Evolutionary conservation across 257 asterid species (phyloP).

Genomic region (Petunia secreta): DNA sequence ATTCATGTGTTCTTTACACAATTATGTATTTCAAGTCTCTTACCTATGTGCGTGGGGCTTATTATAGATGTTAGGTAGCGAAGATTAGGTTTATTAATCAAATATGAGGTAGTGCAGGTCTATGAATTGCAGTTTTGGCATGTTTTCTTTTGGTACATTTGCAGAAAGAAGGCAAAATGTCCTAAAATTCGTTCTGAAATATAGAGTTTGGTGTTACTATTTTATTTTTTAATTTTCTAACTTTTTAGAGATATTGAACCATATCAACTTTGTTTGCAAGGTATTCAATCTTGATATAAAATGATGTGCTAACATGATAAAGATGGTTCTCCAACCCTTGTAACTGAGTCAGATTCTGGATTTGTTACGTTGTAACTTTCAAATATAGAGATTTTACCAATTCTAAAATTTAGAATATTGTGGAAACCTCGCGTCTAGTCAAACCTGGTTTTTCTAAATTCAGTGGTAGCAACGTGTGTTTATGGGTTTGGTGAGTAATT

Average conservation of each 20-base stretch:
- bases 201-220: not conserved
- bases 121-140: constrained; percentile 1
- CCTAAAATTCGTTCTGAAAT: not conserved
- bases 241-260: not conserved
- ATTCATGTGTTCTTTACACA: constrained; percentile 20
- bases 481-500: not conserved
- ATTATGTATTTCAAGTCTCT: not conserved
- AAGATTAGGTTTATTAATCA: constrained; percentile 14
- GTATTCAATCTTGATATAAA: not conserved
- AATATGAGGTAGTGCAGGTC: not conserved
- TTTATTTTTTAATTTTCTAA: not conserved
- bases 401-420: not conserved
- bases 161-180: not conserved
- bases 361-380: constrained; percentile 16
- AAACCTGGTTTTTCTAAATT: not conserved
- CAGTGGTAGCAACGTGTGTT: not conserved
- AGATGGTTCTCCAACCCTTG: constrained; percentile 16
- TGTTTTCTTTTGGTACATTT: not conserved
- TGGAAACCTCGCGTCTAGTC: not conserved
- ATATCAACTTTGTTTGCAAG: constrained; percentile 20
- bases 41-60: not conserved
- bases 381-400: not conserved
- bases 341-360: not conserved
- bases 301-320: not conserved
- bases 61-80: not conserved